Conservation (phyloP, 2,329 filamentous ascomycete genomes). For the Penicillium sclerotiorum region DNA sequence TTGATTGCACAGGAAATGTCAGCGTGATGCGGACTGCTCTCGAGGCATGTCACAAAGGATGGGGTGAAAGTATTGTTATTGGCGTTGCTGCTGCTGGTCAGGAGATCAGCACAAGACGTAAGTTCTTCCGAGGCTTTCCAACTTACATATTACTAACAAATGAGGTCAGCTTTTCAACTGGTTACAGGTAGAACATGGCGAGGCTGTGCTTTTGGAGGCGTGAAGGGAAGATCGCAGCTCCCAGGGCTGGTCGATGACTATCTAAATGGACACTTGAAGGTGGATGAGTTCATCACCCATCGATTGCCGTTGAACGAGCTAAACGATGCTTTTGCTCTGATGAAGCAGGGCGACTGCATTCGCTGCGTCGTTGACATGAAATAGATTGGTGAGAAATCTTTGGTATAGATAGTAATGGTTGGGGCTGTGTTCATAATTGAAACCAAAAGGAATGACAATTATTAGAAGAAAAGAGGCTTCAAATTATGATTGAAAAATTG, state of each 20-base stretch:
- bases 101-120: slow-evolving; percentile 91
- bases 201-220: slow-evolving; percentile 95
- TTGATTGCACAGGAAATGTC: slow-evolving; percentile 98
- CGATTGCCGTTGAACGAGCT: slow-evolving; percentile 79
- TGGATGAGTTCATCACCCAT: slow-evolving; percentile 99
- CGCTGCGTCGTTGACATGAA: slow-evolving; percentile 80
- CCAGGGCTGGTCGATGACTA: slow-evolving; percentile 87
- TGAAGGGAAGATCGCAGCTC: slow-evolving; percentile 95
- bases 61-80: slow-evolving; percentile 97
- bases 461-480: too few species aligned
- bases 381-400: too few species aligned
- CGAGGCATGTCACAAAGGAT: slow-evolving; percentile 98
- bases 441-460: too few species aligned
- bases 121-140: slow-evolving; percentile 46
- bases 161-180: slow-evolving; percentile 86
- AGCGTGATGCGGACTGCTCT: slow-evolving; percentile 93
- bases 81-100: slow-evolving; percentile 95
- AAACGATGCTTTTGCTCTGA: slow-evolving; percentile 86
- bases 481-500: too few species aligned
- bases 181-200: slow-evolving; percentile 98
- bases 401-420: too few species aligned
- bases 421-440: too few species aligned
- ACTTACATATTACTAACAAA: slow-evolving; percentile 4
- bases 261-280: slow-evolving; percentile 85
- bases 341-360: slow-evolving; percentile 97